phyloP scores from a whole-genome alignment of 2,329 filamentous ascomycete genomes.

The Nemania sp. region DNA sequence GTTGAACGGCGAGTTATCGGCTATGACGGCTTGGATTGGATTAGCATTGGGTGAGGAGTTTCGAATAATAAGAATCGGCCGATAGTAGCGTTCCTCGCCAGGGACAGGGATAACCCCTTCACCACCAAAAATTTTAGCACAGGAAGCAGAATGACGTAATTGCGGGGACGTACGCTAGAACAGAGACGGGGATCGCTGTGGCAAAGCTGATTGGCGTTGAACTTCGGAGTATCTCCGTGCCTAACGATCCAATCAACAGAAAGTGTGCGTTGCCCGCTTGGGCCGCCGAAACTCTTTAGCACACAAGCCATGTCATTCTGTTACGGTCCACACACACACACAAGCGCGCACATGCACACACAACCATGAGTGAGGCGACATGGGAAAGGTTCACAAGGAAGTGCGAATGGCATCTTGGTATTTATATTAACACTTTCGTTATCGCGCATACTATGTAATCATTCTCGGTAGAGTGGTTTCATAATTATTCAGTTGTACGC shows the following conservation, averaged over 20 bases:
- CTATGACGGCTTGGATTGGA: background rate
- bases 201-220: background rate
- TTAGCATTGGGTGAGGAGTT: background rate
- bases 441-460: too few species aligned
- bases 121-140: background rate
- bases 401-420: too few species aligned
- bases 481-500: too few species aligned
- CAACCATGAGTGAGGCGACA: too few species aligned
- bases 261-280: slow-evolving; percentile 1
- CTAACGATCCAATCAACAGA: background rate
- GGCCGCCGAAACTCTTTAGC: slow-evolving; percentile 9
- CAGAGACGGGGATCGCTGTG: background rate
- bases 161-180: background rate
- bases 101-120: background rate
- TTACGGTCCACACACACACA: background rate
- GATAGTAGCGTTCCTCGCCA: background rate
- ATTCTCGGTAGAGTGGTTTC: too few species aligned
- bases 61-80: background rate
- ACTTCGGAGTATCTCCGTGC: too few species aligned
- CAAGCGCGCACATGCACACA: too few species aligned
- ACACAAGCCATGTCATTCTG: background rate
- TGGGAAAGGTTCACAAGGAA: too few species aligned
- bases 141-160: background rate
- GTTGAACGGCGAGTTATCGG: background rate
- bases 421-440: too few species aligned